Percentiles rank a stretch among this genome's conserved stretches.
Evolutionary conservation across 2,329 filamentous ascomycete species (phyloP).

Genomic region (Sporothrix protearum): DNA sequence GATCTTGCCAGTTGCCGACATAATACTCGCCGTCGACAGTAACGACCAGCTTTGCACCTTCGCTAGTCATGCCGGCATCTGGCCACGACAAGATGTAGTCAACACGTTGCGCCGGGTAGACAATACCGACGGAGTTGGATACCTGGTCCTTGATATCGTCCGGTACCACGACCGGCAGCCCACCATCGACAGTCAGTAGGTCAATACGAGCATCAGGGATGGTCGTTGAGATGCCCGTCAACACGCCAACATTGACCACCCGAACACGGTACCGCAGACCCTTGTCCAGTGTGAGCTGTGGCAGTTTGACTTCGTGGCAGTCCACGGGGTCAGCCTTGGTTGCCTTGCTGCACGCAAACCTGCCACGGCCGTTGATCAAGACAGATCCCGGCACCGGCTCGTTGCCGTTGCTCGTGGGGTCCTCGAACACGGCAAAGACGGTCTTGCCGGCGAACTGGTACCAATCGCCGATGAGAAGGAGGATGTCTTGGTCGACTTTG

Average conservation of each 20-base stretch:
- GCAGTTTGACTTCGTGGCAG: constrained; percentile 35
- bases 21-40: constrained; percentile 31
- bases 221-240: constrained; percentile 28
- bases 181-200: constrained; percentile 30
- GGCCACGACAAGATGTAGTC: constrained; percentile 30
- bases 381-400: constrained; percentile 47
- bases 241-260: constrained; percentile 30
- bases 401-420: constrained; percentile 24
- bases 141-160: not conserved
- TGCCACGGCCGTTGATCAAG: constrained; percentile 45
- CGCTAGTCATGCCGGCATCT: not conserved
- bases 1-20: constrained; percentile 9
- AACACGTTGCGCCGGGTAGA: constrained; percentile 31
- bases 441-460: constrained; percentile 35
- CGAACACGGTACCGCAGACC: constrained; percentile 28
- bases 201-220: constrained; percentile 28
- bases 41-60: constrained; percentile 25
- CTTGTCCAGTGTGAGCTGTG: constrained; percentile 28
- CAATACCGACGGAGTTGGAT: constrained; percentile 26
- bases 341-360: constrained; percentile 45
- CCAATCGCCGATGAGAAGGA: constrained; percentile 66
- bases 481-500: constrained; percentile 60
- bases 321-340: constrained; percentile 44
- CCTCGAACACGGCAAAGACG: constrained; percentile 20
- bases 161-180: constrained; percentile 23